These are phyloP conservation scores for Lathyrus tuberosus DNA, from an alignment of 306 rosid species.

Conservation along the genomic window DNA sequence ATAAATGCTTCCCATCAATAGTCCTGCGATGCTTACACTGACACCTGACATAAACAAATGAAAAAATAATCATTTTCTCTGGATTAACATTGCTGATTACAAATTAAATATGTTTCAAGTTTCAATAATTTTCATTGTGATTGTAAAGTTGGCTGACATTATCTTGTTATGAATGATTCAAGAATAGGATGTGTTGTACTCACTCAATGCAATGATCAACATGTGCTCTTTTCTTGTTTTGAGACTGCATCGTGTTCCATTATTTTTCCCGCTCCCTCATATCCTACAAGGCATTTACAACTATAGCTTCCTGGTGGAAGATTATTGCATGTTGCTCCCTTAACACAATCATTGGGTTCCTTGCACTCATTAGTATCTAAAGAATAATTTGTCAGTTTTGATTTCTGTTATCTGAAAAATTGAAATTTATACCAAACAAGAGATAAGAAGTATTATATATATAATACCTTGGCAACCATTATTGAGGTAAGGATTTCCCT, in stretches of 20 bases:
- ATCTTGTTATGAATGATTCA: neutral
- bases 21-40: neutral
- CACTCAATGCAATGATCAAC: constrained; percentile 34
- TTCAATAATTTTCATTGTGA: neutral
- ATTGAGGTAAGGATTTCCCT: constrained; percentile 27
- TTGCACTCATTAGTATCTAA: constrained; percentile 47
- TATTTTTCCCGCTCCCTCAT: constrained; percentile 22
- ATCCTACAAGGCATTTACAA: constrained; percentile 35
- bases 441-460: neutral
- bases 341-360: constrained; percentile 16
- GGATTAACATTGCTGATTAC: neutral
- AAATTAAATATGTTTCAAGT: neutral
- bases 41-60: constrained; percentile 38
- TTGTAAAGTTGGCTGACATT: neutral
- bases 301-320: constrained; percentile 2
- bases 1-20: constrained; percentile 37
- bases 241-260: constrained; percentile 33
- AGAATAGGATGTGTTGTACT: neutral
- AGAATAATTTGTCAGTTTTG: neutral
- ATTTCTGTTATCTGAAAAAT: neutral
- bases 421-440: neutral
- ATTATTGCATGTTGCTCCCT: constrained; percentile 26
- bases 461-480: constrained; percentile 45
- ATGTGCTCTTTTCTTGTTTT: constrained; percentile 5
- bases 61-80: neutral